Percentiles rank a stretch among this genome's conserved stretches.
These are phyloP conservation scores for Herpetospermum pedunculosum DNA, from an alignment of 306 rosid genomes.

Conservation along the genomic window DNA sequence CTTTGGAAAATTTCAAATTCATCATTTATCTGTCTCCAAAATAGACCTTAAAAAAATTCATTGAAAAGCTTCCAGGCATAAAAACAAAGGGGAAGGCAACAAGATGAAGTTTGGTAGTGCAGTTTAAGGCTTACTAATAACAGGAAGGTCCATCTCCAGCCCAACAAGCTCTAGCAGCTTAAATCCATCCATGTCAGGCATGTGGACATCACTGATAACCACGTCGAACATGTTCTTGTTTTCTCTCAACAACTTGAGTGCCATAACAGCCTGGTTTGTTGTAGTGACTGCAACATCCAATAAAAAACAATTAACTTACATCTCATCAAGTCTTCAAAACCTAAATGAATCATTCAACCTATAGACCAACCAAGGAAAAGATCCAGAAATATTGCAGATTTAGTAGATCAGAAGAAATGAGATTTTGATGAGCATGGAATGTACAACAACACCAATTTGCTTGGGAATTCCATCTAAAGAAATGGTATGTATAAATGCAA, in stretches of 20 bases:
- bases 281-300: conserved; percentile 66
- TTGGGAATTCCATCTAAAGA: neutral
- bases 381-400: neutral
- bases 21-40: neutral
- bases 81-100: neutral
- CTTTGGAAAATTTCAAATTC: neutral
- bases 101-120: neutral
- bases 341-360: neutral
- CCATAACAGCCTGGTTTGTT: conserved; percentile 62
- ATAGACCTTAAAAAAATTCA: neutral
- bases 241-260: conserved; percentile 75
- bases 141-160: conserved; percentile 99
- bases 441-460: neutral
- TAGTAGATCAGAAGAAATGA: neutral
- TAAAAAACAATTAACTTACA: neutral
- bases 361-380: neutral
- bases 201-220: conserved; percentile 94
- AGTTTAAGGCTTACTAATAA: conserved; percentile 55
- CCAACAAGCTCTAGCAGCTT: conserved; percentile 95
- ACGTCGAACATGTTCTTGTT: conserved; percentile 75
- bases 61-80: neutral
- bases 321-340: neutral
- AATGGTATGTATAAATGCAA: neutral
- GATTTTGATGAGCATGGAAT: neutral
- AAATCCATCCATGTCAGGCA: conserved; percentile 99